phyloP scores from a whole-genome alignment of 2,329 filamentous ascomycete genomes.

The Beauveria asiatica region DNA sequence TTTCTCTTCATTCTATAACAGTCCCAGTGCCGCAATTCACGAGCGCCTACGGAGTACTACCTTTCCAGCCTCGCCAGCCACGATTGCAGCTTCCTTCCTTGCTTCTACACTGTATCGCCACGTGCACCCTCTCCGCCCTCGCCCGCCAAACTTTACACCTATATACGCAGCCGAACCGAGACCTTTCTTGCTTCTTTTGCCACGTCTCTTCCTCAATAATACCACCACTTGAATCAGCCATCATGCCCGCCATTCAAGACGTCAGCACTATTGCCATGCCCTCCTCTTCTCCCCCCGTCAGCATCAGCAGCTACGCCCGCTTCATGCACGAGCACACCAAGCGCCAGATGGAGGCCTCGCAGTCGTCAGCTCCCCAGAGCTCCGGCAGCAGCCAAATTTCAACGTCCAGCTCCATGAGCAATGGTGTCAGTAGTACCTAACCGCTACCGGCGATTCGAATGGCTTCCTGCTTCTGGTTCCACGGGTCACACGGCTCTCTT shows the following conservation, averaged over 20 bases:
- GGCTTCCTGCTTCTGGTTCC: too few species aligned
- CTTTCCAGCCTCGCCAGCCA: too few species aligned
- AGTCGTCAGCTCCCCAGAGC: conserved; percentile 19
- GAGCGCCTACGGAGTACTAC: background rate
- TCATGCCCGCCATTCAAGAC: conserved; percentile 34
- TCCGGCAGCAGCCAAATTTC: conserved; percentile 14
- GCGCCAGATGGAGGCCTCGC: conserved; percentile 52
- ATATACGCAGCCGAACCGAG: background rate
- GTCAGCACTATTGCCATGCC: conserved; percentile 23
- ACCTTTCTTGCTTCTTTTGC: background rate
- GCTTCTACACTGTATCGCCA: too few species aligned
- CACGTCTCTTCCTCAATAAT: too few species aligned
- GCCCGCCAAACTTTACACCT: too few species aligned
- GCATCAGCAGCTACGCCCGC: conserved; percentile 48
- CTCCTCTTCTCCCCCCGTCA: conserved; percentile 32
- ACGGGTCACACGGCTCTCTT: too few species aligned
- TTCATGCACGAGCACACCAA: conserved; percentile 59
- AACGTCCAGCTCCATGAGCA: conserved; percentile 18
- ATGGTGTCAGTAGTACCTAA: conserved; percentile 18
- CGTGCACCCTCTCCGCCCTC: too few species aligned
- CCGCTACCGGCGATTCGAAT: too few species aligned
- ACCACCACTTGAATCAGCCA: conserved; percentile 13
- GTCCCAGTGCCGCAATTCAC: background rate
- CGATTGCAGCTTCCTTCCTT: too few species aligned
- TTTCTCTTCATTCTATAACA: background rate